A percentile compares a stretch with the other conserved stretches of the same genome.
phyloP scores from a whole-genome alignment of 495 filamentous ascomycete genomes.

The Podospora comata region DNA sequence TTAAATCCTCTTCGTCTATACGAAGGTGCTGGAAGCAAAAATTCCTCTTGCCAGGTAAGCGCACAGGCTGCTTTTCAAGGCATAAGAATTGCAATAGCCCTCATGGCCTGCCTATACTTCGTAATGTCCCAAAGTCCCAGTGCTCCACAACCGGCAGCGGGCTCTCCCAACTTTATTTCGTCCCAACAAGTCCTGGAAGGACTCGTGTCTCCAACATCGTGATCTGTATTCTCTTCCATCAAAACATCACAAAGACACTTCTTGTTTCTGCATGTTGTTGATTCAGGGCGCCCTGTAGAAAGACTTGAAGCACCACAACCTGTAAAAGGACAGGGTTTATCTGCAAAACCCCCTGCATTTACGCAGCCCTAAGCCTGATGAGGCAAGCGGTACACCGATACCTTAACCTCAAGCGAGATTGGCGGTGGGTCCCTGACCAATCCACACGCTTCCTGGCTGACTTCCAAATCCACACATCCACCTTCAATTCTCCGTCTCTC shows the following conservation, averaged over 20 bases:
- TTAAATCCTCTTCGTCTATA: not conserved
- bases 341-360: constrained; percentile 18
- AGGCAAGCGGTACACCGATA: constrained; percentile 26
- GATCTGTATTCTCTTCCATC: not conserved
- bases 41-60: not conserved
- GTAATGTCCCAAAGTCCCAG: not conserved
- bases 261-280: not conserved
- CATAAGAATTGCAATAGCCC: not conserved
- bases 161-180: not conserved
- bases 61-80: not conserved
- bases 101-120: too few relatives aligned
- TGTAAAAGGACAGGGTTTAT: not conserved
- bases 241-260: not conserved
- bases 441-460: constrained; percentile 19
- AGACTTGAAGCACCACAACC: not conserved
- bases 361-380: constrained; percentile 27
- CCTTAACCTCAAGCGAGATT: constrained; percentile 40
- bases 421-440: constrained; percentile 27
- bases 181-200: not conserved
- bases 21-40: not conserved
- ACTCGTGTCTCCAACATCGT: not conserved
- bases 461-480: constrained; percentile 23
- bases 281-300: constrained; percentile 5
- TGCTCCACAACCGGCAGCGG: not conserved
- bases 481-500: constrained; percentile 19